Evolutionary conservation across 441 rosid genomes (phyloP), one percentile per base, ranked within the genome.

Genomic region (Adansonia gregorii): DNA sequence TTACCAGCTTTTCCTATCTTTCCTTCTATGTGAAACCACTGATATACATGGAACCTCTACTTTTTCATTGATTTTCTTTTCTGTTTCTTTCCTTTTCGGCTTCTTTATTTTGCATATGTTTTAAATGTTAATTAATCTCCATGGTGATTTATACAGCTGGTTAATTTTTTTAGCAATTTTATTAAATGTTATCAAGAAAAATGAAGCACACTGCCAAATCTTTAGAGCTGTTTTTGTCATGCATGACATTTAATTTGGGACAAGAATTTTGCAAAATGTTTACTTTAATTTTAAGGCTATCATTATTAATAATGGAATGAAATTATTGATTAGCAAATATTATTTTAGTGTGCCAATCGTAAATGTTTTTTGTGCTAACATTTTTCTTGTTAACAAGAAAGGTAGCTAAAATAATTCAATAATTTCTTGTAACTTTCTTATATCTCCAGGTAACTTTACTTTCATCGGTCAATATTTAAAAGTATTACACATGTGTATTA

Each of bases 81-180:
- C 0, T 14, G 3, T 52, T 4, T 52, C 19, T 52, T 14, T 4
- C 17, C 19, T 12, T 52, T 52, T n/a, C 24, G 11, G 17, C 22
- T 15, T 3, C 5, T 5, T 68, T 54, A 9, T 7, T 72, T 56
- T 54, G 51, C 6, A 43, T 45, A 7, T 24, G 27, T 24, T 22
- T 9, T 55, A 46, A 73, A 58, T 22, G 10, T 73, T 19, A 73
- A 73, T 73, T 5, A 46, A 73, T 39, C 31, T 35, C 31, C 46
- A 55, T 15, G 8, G 31, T 67, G 72, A 67, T 65, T 19, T 43
- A 45, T 22, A 66, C 55, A 45, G 54, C 35, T 67, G 72, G 55
- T 20, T 69, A 1, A 20, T 14, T 69, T 69, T 61, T 27, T 61
- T 61, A 24, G 39, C 66, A 60, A 10, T 24, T 10, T 0, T 1